Evolutionary conservation across 1,139 yeast species (phyloP).

Genomic region (Ogataea hybrid): DNA sequence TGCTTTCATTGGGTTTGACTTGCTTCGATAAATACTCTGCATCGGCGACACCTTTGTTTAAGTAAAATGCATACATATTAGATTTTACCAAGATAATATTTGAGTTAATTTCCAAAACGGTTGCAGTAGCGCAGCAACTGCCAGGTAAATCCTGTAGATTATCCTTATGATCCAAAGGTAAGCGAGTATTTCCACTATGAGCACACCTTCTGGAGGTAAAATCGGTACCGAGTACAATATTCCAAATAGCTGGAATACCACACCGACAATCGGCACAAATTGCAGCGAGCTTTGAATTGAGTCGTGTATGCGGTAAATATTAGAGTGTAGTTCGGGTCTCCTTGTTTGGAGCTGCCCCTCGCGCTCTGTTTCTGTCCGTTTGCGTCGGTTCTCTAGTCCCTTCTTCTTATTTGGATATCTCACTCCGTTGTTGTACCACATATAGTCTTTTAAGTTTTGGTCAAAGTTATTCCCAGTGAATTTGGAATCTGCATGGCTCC

Average conservation of each 20-base stretch:
- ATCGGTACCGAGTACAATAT: constrained; percentile 8
- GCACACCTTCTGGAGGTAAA: constrained; percentile 7
- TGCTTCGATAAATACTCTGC: constrained; percentile 5
- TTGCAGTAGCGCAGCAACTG: constrained; percentile 2
- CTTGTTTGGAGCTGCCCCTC: neutral
- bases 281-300: constrained; percentile 12
- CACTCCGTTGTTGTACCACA: constrained; percentile 21
- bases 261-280: constrained; percentile 14
- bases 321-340: constrained; percentile 1
- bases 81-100: constrained; percentile 5
- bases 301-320: constrained; percentile 11
- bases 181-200: constrained; percentile 9
- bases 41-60: constrained; percentile 1
- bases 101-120: constrained; percentile 11
- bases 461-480: constrained; percentile 11
- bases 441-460: constrained; percentile 16
- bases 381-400: constrained; percentile 12
- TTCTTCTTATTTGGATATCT: constrained; percentile 14
- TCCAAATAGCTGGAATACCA: constrained; percentile 12
- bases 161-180: constrained; percentile 9
- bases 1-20: constrained; percentile 1
- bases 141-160: constrained; percentile 10
- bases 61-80: constrained; percentile 7
- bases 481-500: neutral
- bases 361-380: neutral